Conservation (phyloP, 495 filamentous ascomycete species). For the Trichoderma virens region DNA sequence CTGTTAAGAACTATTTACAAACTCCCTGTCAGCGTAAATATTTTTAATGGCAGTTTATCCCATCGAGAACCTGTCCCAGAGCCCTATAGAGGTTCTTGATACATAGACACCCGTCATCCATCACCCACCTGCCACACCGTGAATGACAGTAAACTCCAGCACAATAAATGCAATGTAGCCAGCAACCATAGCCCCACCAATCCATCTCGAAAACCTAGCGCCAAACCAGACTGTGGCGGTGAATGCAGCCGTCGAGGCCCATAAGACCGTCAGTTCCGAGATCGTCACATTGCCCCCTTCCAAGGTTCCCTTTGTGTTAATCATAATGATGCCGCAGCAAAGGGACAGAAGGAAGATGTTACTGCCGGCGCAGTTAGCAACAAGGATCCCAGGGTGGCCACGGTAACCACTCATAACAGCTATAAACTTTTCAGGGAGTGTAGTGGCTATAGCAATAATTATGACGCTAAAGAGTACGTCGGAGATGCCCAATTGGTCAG, state of each 20-base stretch:
- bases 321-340: conserved; percentile 36
- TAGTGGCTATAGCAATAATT: conserved; percentile 49
- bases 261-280: not conserved
- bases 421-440: conserved; percentile 49
- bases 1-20: too few species aligned
- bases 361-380: conserved; percentile 47
- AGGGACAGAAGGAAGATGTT: conserved; percentile 50
- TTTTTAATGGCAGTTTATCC: too few species aligned
- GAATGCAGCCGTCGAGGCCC: not conserved
- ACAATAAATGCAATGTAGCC: not conserved
- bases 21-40: too few species aligned
- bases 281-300: not conserved
- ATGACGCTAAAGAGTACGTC: conserved; percentile 44
- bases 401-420: conserved; percentile 38
- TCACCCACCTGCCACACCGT: not conserved
- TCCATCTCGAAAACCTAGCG: not conserved
- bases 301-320: not conserved
- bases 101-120: too few species aligned
- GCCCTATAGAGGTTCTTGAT: too few species aligned
- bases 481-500: conserved; percentile 33
- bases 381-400: conserved; percentile 41
- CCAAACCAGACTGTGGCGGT: not conserved
- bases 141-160: not conserved
- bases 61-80: too few species aligned
- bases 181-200: not conserved